Conservation (phyloP, 805 yeast species). For the Deakozyma indianensis region DNA sequence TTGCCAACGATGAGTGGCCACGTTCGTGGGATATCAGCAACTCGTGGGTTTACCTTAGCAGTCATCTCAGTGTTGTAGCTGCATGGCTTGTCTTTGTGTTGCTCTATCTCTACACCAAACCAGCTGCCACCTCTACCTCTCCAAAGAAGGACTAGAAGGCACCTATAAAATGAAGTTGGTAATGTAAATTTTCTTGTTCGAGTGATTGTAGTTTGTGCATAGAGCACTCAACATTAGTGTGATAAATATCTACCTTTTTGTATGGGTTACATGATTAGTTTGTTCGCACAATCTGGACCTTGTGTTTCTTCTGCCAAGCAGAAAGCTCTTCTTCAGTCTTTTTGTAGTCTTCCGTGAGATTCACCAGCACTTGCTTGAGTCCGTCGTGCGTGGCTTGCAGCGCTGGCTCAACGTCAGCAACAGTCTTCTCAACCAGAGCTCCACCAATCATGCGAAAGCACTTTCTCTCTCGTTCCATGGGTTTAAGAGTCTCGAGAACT, state of each 20-base stretch:
- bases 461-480: constrained; percentile 44
- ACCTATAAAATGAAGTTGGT: too few relatives aligned
- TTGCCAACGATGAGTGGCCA: constrained; percentile 89
- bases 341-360: constrained; percentile 26
- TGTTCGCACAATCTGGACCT: constrained; percentile 30
- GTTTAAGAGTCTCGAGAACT: constrained; percentile 43
- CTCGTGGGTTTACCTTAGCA: constrained; percentile 78
- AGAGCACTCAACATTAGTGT: too few relatives aligned
- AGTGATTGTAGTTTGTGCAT: too few relatives aligned
- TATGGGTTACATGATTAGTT: too few relatives aligned
- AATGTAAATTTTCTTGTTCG: not conserved
- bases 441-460: constrained; percentile 94
- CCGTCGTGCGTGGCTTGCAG: constrained; percentile 43
- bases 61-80: constrained; percentile 50
- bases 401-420: constrained; percentile 57
- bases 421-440: constrained; percentile 70
- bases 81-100: constrained; percentile 72
- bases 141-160: not conserved
- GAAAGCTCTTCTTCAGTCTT: constrained; percentile 29
- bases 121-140: not conserved
- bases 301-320: constrained; percentile 36
- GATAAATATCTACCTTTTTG: too few relatives aligned
- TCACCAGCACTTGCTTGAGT: constrained; percentile 25
- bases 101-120: constrained; percentile 34
- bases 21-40: constrained; percentile 89